Base-by-base conservation (phyloP, 2,329 filamentous ascomycete genomes). In the Dryadomyces sulphureus region DNA sequence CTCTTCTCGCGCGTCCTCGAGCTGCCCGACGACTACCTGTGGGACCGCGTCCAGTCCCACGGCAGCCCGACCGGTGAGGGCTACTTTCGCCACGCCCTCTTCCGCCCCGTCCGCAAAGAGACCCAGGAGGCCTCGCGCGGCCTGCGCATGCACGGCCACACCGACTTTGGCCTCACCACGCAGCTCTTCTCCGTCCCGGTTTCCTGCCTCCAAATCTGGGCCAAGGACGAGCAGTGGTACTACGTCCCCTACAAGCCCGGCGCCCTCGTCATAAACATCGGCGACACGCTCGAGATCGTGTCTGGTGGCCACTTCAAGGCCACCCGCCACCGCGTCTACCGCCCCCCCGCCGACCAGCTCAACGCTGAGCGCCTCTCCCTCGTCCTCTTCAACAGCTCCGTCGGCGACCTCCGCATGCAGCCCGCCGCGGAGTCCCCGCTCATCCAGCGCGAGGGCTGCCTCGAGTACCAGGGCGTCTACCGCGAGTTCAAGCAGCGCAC, bases 261-360 rank as follows among this genome's bases (percentile, higher is more conserved):
- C 14, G 67, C 65, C 1, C 61, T 72, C n/a, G 65, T 71, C 5
- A 63, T 69, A 41, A 73, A 72, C 42, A 65, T 70, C 7, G 67
- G 66, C 4, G 65, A 68, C 38, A 63, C 61, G 1, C 54, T 67
- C 22, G 58, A 68, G 54, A 65, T 68, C 45, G 60, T 69, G 0
- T 67, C 65, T 1, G 66, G 66, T 3, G 66, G 66, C 0, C 62
- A 67, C 46, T 68, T 68, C 55, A 66, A 67, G 50, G 65, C 66
- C 4, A 69, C 66, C 1, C 54, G 61, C 2, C 66, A 69, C 53
- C 57, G 64, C 4, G 66, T 69, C 1, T 62, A 57, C 47, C 62
- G 62, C 50, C 64, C 65, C 4, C 64, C 66, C 1, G 57, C 54
- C 0, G 66, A 69, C 38, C 64, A 66, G 52, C 52, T 54, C 25